A percentile compares a stretch with the other conserved stretches of the same genome.
phyloP scores from a whole-genome alignment of 2,329 filamentous ascomycete species.

The Hymenoscyphus fraxineus region DNA sequence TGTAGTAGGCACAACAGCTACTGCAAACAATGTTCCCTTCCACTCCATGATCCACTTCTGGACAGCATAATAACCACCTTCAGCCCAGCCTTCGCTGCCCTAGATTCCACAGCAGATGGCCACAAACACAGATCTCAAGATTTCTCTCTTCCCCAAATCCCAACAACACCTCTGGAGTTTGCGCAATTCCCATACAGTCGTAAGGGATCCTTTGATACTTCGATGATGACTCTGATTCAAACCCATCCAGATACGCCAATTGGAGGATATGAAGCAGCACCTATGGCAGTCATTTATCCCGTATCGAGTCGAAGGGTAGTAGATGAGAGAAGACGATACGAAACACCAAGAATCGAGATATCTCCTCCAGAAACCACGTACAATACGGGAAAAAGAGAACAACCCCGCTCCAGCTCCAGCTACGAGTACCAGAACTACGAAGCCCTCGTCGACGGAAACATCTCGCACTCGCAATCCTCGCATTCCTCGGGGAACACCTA shows the following conservation, averaged over 20 bases:
- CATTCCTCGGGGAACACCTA: not conserved
- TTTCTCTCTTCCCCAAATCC: not conserved
- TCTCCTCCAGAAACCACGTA: not conserved
- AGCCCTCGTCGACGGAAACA: not conserved
- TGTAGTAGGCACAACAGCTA: too few species aligned
- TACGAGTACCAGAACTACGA: not conserved
- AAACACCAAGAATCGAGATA: conserved; percentile 7
- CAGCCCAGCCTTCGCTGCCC: not conserved
- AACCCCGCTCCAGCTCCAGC: not conserved
- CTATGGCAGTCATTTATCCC: conserved; percentile 7
- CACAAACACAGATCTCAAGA: not conserved
- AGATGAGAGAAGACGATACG: not conserved
- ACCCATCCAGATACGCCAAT: conserved; percentile 24
- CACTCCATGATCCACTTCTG: not conserved
- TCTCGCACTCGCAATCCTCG: not conserved
- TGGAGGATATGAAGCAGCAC: conserved; percentile 18
- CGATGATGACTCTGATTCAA: conserved; percentile 21
- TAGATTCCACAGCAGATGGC: conserved; percentile 1
- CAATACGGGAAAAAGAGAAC: not conserved
- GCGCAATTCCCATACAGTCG: conserved; percentile 11
- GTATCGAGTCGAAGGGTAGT: not conserved
- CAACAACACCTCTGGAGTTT: conserved; percentile 10
- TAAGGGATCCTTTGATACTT: conserved; percentile 20
- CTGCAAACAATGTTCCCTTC: not conserved
- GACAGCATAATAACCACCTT: not conserved